Conservation (phyloP, 2,329 filamentous ascomycete genomes). For the Aspergillus sp. region DNA sequence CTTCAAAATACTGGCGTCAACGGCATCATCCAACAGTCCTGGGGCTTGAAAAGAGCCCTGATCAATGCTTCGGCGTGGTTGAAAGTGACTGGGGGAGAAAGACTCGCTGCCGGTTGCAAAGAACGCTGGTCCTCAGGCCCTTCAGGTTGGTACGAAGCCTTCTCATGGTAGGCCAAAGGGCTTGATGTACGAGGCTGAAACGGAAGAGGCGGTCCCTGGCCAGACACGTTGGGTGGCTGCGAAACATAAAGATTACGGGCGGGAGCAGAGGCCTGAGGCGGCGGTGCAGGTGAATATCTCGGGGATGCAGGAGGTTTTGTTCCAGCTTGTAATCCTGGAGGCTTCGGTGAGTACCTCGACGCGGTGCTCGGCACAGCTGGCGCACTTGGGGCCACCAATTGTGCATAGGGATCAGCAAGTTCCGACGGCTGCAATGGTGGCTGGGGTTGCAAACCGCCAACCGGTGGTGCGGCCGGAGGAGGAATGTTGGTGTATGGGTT, state of each 20-base stretch:
- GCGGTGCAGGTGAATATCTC: conserved; percentile 45
- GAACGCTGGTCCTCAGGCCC: conserved; percentile 17
- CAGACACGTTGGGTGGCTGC: conserved; percentile 26
- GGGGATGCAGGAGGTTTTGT: conserved; percentile 32
- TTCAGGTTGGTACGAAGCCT: conserved; percentile 27
- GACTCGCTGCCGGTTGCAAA: conserved; percentile 17
- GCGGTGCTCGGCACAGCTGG: conserved; percentile 24
- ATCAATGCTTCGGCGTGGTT: conserved; percentile 16
- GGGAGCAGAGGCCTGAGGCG: conserved; percentile 19
- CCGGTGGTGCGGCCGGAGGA: background rate
- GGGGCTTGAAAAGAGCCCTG: conserved; percentile 11
- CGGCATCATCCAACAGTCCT: background rate
- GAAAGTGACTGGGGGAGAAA: conserved; percentile 15
- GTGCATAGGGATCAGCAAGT: conserved; percentile 26
- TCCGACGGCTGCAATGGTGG: conserved; percentile 25
- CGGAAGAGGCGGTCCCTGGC: conserved; percentile 35
- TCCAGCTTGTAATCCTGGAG: conserved; percentile 25
- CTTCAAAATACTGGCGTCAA: conserved; percentile 3
- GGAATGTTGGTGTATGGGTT: conserved; percentile 14
- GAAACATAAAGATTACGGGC: conserved; percentile 36
- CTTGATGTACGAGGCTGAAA: conserved; percentile 64
- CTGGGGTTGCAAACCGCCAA: conserved; percentile 22
- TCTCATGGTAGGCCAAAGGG: conserved; percentile 52
- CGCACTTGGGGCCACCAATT: conserved; percentile 21
- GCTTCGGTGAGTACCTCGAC: conserved; percentile 40